Evolutionary conservation across 805 yeast species (phyloP), one percentile per base, ranked within the genome.

Genomic region (Scheffersomyces ergatensis): DNA sequence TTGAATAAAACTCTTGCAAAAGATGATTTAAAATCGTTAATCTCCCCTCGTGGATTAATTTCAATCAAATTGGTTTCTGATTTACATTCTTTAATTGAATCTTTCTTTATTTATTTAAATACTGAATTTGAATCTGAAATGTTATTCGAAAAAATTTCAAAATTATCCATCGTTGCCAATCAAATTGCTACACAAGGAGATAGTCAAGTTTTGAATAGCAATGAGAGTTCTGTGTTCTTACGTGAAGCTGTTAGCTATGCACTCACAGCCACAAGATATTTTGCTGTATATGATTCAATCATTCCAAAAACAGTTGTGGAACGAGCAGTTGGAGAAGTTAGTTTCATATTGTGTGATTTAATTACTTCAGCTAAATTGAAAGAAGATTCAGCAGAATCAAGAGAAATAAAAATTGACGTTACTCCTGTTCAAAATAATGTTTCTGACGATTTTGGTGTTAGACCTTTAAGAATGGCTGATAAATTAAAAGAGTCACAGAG

Each of bases 181-280:
- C 65, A 63, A 32, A 57, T 66, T 31, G 68, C 73, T 1, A 53
- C 60, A 4, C 64, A 63, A 19, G 60, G 65, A 6, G 65, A 59
- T 9, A 44, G 44, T 25, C 45, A 50, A 15, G 46, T 43, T 14
- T 43, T 55, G 31, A 57, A 51, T 39, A 55, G 59, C 37, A 64
- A 57, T 46, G 66, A 76, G 43, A 62, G 69, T 55, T 60, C 80
- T 33, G 57, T 70, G 33, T 54, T 78, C 18, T 70, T 86, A 4
- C 77, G 83, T 41, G 83, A 84, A 34, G 74, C 92, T 0, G 76
- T 85, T 18, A 79, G 89, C 14, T 89, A 85, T 60, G 77, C 82
- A 0, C 78, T 92, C 32, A 82, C 96, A 3, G 74, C 89, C 1
- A 77, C 90, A 1, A 74, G 96, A 53, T 87, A 88, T 55, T 85